phyloP scores from a whole-genome alignment of 495 filamentous ascomycete species.

The Parathielavia hyrcaniae region DNA sequence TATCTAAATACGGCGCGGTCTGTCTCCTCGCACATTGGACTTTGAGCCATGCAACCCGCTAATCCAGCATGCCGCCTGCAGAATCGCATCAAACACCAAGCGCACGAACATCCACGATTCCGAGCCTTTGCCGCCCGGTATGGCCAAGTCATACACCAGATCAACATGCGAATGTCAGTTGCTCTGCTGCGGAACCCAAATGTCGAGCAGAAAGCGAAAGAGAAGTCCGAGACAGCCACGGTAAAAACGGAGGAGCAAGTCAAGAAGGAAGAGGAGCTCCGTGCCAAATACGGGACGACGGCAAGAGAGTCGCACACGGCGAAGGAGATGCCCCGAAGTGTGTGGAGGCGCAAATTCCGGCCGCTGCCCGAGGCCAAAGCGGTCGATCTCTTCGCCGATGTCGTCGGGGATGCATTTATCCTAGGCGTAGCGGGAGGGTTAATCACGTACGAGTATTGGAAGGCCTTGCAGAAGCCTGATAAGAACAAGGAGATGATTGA shows the following conservation, averaged over 20 bases:
- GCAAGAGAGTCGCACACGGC: constrained; percentile 31
- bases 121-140: constrained; percentile 63
- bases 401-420: constrained; percentile 86
- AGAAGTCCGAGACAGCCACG: constrained; percentile 66
- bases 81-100: constrained; percentile 92
- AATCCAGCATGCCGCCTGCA: constrained; percentile 32
- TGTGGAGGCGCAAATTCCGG: constrained; percentile 51
- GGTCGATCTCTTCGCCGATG: constrained; percentile 92
- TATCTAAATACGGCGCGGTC: constrained; percentile 58
- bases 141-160: constrained; percentile 74
- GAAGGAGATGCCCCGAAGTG: constrained; percentile 35
- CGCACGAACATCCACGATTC: constrained; percentile 89
- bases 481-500: constrained; percentile 57
- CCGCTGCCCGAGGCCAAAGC: constrained; percentile 87
- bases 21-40: constrained; percentile 1
- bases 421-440: constrained; percentile 71
- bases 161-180: constrained; percentile 89
- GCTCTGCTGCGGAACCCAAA: constrained; percentile 76
- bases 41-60: not conserved
- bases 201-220: constrained; percentile 50
- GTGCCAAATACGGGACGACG: constrained; percentile 38
- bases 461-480: constrained; percentile 69
- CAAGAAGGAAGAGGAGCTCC: constrained; percentile 54
- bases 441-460: constrained; percentile 75
- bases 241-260: constrained; percentile 72